Evolutionary conservation across 169 alveolate genomes (phyloP).

Genomic region (Eimeria necatrix): DNA sequence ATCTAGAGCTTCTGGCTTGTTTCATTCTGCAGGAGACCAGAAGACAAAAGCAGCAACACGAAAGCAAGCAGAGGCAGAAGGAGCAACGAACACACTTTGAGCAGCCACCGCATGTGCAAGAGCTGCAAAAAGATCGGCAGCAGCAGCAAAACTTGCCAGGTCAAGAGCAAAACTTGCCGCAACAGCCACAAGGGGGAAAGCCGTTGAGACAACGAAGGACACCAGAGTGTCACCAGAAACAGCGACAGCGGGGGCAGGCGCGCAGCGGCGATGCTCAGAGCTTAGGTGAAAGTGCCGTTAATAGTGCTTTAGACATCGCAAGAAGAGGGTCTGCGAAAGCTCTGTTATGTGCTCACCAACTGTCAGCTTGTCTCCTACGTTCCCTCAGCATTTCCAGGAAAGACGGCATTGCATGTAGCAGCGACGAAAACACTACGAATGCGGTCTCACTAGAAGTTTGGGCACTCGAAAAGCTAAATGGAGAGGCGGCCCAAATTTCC

Average conservation of each 20-base stretch:
- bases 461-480: slow-evolving; percentile 78
- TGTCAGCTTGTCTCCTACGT: not conserved
- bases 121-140: not conserved
- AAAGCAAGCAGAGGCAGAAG: not conserved
- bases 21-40: not conserved
- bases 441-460: slow-evolving; percentile 35
- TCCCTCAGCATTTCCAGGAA: slow-evolving; percentile 5
- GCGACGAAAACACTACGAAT: not conserved
- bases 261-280: too few species aligned
- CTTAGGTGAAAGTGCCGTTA: not conserved
- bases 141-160: not conserved
- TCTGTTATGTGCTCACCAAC: slow-evolving; percentile 33
- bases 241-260: not conserved
- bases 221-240: not conserved
- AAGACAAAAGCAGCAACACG: not conserved
- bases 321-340: not conserved
- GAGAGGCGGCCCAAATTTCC: slow-evolving; percentile 77
- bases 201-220: not conserved
- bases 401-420: not conserved
- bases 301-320: not conserved
- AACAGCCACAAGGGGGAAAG: not conserved
- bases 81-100: not conserved
- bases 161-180: not conserved
- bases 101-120: not conserved
- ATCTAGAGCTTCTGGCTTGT: slow-evolving; percentile 56